phyloP scores from a whole-genome alignment of 108 stramenopile genomes.

The Skeletonema tropicum region DNA sequence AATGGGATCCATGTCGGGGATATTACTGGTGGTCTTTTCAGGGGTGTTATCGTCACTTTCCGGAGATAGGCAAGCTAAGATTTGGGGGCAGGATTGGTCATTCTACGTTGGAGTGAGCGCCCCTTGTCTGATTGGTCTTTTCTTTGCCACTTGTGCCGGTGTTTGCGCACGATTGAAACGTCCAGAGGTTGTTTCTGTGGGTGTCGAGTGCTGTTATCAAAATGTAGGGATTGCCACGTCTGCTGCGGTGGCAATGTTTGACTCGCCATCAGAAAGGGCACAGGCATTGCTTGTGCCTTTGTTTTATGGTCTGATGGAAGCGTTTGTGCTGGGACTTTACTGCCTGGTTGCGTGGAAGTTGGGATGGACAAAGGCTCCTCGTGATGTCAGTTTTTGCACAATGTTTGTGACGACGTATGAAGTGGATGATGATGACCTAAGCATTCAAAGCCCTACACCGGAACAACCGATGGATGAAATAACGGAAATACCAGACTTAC shows the following conservation, averaged over 20 bases:
- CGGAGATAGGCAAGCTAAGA: conserved; percentile 56
- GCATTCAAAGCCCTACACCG: not conserved
- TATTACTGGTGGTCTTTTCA: conserved; percentile 73
- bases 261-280: conserved; percentile 56
- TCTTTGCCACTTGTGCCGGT: conserved; percentile 62
- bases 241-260: conserved; percentile 77
- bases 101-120: conserved; percentile 73
- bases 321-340: conserved; percentile 67
- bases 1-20: conserved; percentile 67
- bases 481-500: conserved; percentile 1
- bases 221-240: conserved; percentile 88
- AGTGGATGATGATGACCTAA: conserved; percentile 39
- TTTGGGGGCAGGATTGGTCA: conserved; percentile 72
- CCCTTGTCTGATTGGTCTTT: conserved; percentile 72
- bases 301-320: conserved; percentile 77
- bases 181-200: conserved; percentile 80
- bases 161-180: conserved; percentile 46
- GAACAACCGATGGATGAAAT: conserved; percentile 8
- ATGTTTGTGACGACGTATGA: conserved; percentile 70
- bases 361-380: conserved; percentile 84
- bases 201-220: conserved; percentile 88
- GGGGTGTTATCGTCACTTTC: conserved; percentile 62
- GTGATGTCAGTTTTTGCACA: conserved; percentile 61
- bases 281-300: conserved; percentile 84
- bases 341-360: conserved; percentile 75